Percentiles rank a stretch among this genome's conserved stretches.
phyloP scores from a whole-genome alignment of 2,329 filamentous ascomycete genomes.

The Blastomyces gilchristii region DNA sequence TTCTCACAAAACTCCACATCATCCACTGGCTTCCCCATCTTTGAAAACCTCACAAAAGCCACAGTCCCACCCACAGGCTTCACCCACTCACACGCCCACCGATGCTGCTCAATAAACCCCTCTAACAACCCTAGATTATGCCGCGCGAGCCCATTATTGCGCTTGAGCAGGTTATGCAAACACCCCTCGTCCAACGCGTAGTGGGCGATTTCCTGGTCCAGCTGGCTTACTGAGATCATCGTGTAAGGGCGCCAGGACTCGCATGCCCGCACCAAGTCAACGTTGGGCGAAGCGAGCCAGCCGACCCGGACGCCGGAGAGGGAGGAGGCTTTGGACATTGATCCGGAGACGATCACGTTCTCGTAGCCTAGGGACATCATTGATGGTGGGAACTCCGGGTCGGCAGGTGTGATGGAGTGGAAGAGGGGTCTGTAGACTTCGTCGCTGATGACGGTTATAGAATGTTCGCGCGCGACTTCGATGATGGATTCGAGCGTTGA shows the following conservation, averaged over 20 bases:
- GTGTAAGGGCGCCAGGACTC: slow-evolving; percentile 67
- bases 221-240: slow-evolving; percentile 71
- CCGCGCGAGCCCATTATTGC: slow-evolving; percentile 58
- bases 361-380: slow-evolving; percentile 61
- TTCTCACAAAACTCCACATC: slow-evolving; percentile 62
- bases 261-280: slow-evolving; percentile 51
- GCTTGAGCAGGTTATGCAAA: slow-evolving; percentile 51
- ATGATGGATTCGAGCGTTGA: slow-evolving; percentile 52
- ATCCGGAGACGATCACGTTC: slow-evolving; percentile 62
- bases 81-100: slow-evolving; percentile 56
- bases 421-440: slow-evolving; percentile 81
- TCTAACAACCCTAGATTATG: slow-evolving; percentile 58
- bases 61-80: slow-evolving; percentile 71
- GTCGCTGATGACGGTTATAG: slow-evolving; percentile 61
- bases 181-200: slow-evolving; percentile 57
- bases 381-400: slow-evolving; percentile 53
- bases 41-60: slow-evolving; percentile 61
- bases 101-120: slow-evolving; percentile 55
- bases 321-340: slow-evolving; percentile 76
- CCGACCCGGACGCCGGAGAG: slow-evolving; percentile 72
- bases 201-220: slow-evolving; percentile 68
- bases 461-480: slow-evolving; percentile 50
- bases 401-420: slow-evolving; percentile 51
- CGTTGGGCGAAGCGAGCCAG: slow-evolving; percentile 64
- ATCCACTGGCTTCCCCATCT: slow-evolving; percentile 53